Conservation (phyloP, 164 flowering plant species). For the Sextonia rubra region DNA sequence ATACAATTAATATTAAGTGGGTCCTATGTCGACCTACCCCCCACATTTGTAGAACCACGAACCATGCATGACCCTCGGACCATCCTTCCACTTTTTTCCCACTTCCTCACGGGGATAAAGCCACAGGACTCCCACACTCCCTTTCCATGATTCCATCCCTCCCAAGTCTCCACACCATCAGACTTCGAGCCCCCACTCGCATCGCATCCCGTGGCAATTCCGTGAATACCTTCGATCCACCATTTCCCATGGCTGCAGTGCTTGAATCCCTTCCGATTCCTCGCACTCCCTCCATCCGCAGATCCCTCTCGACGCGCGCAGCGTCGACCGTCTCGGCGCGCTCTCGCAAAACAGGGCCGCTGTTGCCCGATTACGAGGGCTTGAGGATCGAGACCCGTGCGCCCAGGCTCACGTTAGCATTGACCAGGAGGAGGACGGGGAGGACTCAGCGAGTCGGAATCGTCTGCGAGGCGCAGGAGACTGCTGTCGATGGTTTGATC, state of each 20-base stretch:
- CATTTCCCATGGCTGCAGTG: slow-evolving; percentile 45
- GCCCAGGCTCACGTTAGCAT: slow-evolving; percentile 18
- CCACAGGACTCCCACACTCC: no score
- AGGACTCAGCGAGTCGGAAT: slow-evolving; percentile 26
- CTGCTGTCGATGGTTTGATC: slow-evolving; percentile 54
- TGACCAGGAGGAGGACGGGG: slow-evolving; percentile 5
- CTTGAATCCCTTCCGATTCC: slow-evolving; percentile 45
- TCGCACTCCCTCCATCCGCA: slow-evolving; percentile 25
- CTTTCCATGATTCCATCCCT: no score
- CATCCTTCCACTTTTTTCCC: no score
- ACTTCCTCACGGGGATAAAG: no score
- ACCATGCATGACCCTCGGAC: no score
- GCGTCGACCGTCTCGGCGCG: slow-evolving; percentile 21
- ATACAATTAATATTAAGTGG: no score
- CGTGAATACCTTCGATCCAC: neutral
- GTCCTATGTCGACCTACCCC: no score
- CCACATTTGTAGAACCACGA: no score
- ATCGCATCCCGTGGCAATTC: neutral
- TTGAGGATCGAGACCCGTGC: slow-evolving; percentile 32
- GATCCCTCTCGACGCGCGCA: slow-evolving; percentile 12
- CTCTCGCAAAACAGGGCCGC: slow-evolving; percentile 11
- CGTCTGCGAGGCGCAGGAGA: slow-evolving; percentile 66
- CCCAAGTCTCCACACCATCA: no score
- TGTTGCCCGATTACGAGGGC: slow-evolving; percentile 38
- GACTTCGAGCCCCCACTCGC: no score